Base-by-base conservation (phyloP, 257 asterid species). In the Agastache rugosa region DNA sequence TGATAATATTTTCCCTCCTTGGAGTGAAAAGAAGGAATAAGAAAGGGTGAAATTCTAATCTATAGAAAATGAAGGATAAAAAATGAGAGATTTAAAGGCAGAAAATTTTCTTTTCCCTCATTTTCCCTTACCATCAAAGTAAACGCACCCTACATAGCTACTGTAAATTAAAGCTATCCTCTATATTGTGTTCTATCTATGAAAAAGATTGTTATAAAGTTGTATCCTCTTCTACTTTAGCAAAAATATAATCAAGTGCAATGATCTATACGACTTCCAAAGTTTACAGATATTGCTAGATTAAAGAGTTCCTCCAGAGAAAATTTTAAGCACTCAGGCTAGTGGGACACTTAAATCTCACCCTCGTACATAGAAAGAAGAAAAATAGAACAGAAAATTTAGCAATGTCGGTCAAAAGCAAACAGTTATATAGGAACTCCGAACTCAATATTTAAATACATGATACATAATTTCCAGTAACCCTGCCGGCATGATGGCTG, bases 101-200 rank as follows among this genome's bases (percentile, higher is more conserved):
- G n/a, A n/a, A n/a, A n/a, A n/a, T n/a, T n/a, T n/a, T n/a, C n/a
- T n/a, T n/a, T n/a, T n/a, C n/a, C n/a, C n/a, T n/a, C n/a, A n/a
- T n/a, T n/a, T n/a, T n/a, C n/a, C n/a, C n/a, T n/a, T n/a, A n/a
- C n/a, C n/a, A n/a, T n/a, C n/a, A n/a, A n/a, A n/a, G n/a, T n/a
- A n/a, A n/a, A n/a, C n/a, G n/a, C n/a, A n/a, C n/a, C n/a, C n/a
- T n/a, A n/a, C n/a, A n/a, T n/a, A n/a, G n/a, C n/a, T n/a, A n/a
- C n/a, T n/a, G n/a, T 5, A 20, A 67, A 9, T 50, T 8, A 54
- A 63, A 44, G 11, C 7, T 17, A 1, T 72, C 41, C 56, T 35
- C 42, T 22, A n/a, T n/a, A n/a, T n/a, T n/a, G 45, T 31, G 62
- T 67, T n/a, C 50, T 58, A 58, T 23, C 56, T 27, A 65, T 63